These are phyloP conservation scores for Pisolithus microcarpus DNA, from an alignment of 768 basidiomycete genomes.

Conservation along the genomic window DNA sequence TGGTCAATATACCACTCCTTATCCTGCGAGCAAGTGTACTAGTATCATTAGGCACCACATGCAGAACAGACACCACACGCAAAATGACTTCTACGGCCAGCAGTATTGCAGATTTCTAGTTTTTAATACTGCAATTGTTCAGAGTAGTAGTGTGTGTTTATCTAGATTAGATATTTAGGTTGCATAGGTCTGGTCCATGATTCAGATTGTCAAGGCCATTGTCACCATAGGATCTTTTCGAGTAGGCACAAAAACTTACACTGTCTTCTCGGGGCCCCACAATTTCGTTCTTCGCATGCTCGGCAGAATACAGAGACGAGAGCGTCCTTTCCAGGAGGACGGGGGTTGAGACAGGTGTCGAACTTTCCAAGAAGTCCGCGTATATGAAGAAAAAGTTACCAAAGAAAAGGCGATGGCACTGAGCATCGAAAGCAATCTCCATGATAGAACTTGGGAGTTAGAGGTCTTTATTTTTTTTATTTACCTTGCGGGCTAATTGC, in stretches of 20 bases:
- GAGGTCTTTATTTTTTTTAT: conserved; percentile 37
- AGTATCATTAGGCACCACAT: no score
- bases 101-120: no score
- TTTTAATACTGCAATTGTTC: no score
- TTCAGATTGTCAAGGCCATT: conserved; percentile 57
- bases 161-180: no score
- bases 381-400: conserved; percentile 76
- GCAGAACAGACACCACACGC: no score
- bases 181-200: not conserved
- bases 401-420: conserved; percentile 82
- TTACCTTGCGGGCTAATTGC: not conserved
- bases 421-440: conserved; percentile 87
- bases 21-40: no score
- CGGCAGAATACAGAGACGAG: conserved; percentile 77
- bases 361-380: conserved; percentile 98
- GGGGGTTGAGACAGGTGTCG: conserved; percentile 92
- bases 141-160: no score
- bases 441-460: conserved; percentile 88
- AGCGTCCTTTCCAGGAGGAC: conserved; percentile 99
- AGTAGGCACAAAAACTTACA: conserved; percentile 80
- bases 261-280: conserved; percentile 91
- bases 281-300: conserved; percentile 83
- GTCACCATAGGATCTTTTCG: conserved; percentile 82
- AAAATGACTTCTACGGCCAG: no score
- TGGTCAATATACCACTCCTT: no score